Conservation (phyloP, 2,329 filamentous ascomycete species). For the Alternaria arbusti region DNA sequence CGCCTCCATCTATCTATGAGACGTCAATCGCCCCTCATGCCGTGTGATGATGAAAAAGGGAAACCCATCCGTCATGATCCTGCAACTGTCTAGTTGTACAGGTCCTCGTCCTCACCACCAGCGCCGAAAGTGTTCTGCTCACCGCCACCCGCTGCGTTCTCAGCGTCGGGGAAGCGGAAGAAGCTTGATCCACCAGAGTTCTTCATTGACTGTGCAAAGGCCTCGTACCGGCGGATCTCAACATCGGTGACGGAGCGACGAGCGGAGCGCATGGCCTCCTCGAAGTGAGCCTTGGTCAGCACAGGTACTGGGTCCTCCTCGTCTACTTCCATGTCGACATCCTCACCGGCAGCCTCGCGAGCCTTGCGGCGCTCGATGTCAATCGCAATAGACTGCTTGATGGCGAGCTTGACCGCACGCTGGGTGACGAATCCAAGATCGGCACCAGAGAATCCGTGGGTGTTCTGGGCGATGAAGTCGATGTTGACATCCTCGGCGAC, state of each 20-base stretch:
- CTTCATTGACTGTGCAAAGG: conserved; percentile 99
- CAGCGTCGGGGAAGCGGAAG: conserved; percentile 84
- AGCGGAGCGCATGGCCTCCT: conserved; percentile 96
- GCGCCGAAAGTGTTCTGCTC: conserved; percentile 71
- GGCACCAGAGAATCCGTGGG: conserved; percentile 98
- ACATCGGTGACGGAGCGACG: conserved; percentile 94
- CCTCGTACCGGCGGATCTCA: conserved; percentile 97
- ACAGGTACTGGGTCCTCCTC: conserved; percentile 93
- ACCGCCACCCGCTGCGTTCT: conserved; percentile 57
- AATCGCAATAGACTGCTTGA: conserved; percentile 90
- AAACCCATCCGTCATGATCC: conserved; percentile 24
- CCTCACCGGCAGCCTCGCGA: conserved; percentile 76
- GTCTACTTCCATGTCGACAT: conserved; percentile 75
- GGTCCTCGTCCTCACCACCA: conserved; percentile 91
- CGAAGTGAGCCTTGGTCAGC: conserved; percentile 94
- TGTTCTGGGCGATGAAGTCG: conserved; percentile 91
- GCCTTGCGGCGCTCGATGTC: conserved; percentile 93
- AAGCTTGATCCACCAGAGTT: conserved; percentile 92
- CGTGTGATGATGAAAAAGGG: conserved; percentile 18
- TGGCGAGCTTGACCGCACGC: conserved; percentile 98
- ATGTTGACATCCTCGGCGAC: conserved; percentile 87
- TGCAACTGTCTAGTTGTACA: conserved; percentile 78
- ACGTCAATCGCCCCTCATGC: conserved; percentile 12
- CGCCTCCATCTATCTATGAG: conserved; percentile 24
- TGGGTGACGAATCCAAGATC: conserved; percentile 99